A percentile compares a stretch with the other conserved stretches of the same genome.
Conservation (phyloP, 2,329 filamentous ascomycete species). For the Neopestalotiopsis rosae region DNA sequence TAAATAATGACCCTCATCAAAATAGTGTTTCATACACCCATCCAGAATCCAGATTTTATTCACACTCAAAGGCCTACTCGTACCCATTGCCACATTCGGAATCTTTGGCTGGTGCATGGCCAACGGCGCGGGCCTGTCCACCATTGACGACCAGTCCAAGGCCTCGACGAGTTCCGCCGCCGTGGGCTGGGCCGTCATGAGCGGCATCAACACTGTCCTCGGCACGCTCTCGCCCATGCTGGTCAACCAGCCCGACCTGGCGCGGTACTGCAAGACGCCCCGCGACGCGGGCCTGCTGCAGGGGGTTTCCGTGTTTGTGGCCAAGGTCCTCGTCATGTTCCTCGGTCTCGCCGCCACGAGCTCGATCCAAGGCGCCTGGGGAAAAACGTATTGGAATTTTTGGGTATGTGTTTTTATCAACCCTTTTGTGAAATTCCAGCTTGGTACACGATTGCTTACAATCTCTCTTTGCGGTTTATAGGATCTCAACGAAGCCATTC, state of each 20-base stretch:
- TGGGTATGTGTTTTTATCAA: neutral
- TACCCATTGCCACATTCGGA: slow-evolving; percentile 41
- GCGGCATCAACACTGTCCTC: slow-evolving; percentile 44
- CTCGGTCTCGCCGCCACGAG: slow-evolving; percentile 36
- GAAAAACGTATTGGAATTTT: neutral
- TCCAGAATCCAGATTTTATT: slow-evolving; percentile 41
- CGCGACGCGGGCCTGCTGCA: slow-evolving; percentile 37
- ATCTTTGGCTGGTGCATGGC: slow-evolving; percentile 42
- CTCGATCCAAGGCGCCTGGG: slow-evolving; percentile 25
- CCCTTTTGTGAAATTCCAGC: no score
- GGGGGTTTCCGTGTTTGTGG: slow-evolving; percentile 31
- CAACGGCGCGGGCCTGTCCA: slow-evolving; percentile 30
- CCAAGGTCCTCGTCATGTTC: slow-evolving; percentile 34
- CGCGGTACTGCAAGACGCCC: slow-evolving; percentile 39
- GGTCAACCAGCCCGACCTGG: slow-evolving; percentile 43
- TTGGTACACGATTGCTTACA: neutral
- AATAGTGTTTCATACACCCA: slow-evolving; percentile 36
- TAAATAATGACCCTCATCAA: neutral
- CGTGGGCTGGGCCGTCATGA: neutral
- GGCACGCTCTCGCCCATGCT: slow-evolving; percentile 40
- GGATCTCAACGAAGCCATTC: neutral
- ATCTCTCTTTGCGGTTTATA: neutral
- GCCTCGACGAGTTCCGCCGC: no score
- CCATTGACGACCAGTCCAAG: slow-evolving; percentile 25
- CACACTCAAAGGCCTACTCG: slow-evolving; percentile 40